Base-by-base conservation (phyloP, 768 basidiomycete genomes). In the Omphalotus guepiniiformis region DNA sequence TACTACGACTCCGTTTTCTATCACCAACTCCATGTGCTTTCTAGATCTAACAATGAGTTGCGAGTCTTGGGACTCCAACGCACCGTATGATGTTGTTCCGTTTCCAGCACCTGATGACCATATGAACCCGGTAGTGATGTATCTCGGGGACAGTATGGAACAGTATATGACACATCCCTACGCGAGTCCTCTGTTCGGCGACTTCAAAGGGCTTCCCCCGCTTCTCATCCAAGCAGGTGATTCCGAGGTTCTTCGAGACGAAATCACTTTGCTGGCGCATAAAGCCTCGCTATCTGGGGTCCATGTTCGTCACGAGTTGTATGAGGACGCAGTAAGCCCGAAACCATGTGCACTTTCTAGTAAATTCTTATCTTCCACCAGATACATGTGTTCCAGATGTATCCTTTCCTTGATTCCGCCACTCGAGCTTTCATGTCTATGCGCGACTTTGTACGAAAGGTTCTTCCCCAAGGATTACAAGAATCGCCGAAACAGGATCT, bases 31-130 rank as follows among this genome's bases (percentile, higher is more conserved):
- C n/a, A n/a, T n/a, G n/a, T 53, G 21, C 39, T 27, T 19, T 16
- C 28, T 54, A 90, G 92, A 95, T 64, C 68, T 99, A 52, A 97
- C 96, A 0, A 90, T 96, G 82, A 94, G 92, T 55, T 97, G 93
- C 63, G 90, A 93, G 47, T 95, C 93, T n/a, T 98, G 95, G 92
- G 92, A 95, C 25, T 88, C 87, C 47, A 97, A 97, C 63, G 82
- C 86, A 22, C 68, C 75, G n/a, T 93, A 74, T 63, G 92, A 93
- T 62, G 82, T 94, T 37, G 80, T 93, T 1, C 85, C 88, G 2
- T 73, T 74, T 39, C 89, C 89, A 4, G 68, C 74, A 16, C 69
- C 76, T 30, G 83, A 83, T 49, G 89, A 92, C 58, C 93, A 94
- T 62, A 75, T 97, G 59, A 89, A 98, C 61, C 95, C 95, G 1